Conservation (phyloP, 2,329 filamentous ascomycete species). For the Colletotrichum truncatum region DNA sequence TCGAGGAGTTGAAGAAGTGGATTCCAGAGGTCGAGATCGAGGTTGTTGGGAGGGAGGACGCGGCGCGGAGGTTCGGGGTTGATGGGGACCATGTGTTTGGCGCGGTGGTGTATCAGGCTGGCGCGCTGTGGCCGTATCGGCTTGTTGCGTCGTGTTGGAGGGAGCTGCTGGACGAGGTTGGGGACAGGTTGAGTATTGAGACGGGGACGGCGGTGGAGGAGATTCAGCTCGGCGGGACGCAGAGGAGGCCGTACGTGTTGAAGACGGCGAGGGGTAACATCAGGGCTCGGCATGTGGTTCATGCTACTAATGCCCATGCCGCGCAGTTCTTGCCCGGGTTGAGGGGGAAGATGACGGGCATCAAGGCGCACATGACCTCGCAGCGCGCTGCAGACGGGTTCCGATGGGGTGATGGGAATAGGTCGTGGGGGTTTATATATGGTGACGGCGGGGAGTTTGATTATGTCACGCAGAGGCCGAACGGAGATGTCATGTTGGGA, state of each 20-base stretch:
- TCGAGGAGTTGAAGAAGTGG: conserved; percentile 44
- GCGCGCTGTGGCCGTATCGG: conserved; percentile 60
- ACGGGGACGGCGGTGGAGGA: conserved; percentile 44
- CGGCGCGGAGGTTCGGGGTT: conserved; percentile 45
- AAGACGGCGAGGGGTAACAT: conserved; percentile 55
- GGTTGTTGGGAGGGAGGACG: conserved; percentile 45
- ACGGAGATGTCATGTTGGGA: conserved; percentile 62
- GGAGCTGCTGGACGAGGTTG: conserved; percentile 44
- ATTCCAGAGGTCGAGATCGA: conserved; percentile 50
- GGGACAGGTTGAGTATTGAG: conserved; percentile 46
- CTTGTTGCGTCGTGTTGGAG: conserved; percentile 57
- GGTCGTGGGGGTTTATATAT: conserved; percentile 62
- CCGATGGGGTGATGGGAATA: conserved; percentile 40
- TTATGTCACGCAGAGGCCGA: conserved; percentile 59
- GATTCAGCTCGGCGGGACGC: conserved; percentile 31
- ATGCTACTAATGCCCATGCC: conserved; percentile 66
- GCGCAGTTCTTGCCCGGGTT: conserved; percentile 60
- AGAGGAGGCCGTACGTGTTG: conserved; percentile 48
- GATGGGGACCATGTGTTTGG: conserved; percentile 46
- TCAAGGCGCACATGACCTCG: conserved; percentile 59
- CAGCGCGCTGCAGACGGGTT: conserved; percentile 48
- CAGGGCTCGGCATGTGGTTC: conserved; percentile 59
- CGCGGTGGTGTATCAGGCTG: conserved; percentile 54
- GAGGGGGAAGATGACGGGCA: conserved; percentile 52
- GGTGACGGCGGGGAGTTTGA: conserved; percentile 52